Conservation (phyloP, 2,329 filamentous ascomycete genomes). For the Albophoma yamanashiensis region DNA sequence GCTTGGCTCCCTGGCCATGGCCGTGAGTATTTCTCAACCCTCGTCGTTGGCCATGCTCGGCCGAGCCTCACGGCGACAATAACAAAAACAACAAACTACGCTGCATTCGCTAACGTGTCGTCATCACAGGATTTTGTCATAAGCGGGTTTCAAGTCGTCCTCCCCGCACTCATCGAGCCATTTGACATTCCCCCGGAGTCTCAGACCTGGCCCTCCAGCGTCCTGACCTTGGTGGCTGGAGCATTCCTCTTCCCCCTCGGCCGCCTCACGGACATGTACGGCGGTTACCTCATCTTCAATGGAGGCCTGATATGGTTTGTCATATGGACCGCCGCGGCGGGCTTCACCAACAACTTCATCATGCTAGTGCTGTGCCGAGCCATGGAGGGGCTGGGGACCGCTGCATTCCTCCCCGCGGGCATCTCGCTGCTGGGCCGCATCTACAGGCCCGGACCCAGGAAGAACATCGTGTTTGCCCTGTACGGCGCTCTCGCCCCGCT, state of each 20-base stretch:
- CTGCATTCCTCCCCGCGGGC: slow-evolving; percentile 56
- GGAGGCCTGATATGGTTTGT: slow-evolving; percentile 48
- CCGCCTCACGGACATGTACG: slow-evolving; percentile 45
- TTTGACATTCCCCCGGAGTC: slow-evolving; percentile 51
- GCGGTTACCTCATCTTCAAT: slow-evolving; percentile 47
- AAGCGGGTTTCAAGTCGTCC: slow-evolving; percentile 60
- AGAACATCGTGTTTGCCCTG: slow-evolving; percentile 52
- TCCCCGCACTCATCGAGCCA: slow-evolving; percentile 51
- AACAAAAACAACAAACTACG: neutral
- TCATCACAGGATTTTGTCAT: slow-evolving; percentile 54
- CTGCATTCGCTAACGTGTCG: neutral
- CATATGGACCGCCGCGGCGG: slow-evolving; percentile 53
- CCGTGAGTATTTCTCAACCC: slow-evolving; percentile 24
- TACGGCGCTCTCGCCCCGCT: slow-evolving; percentile 44
- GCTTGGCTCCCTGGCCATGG: slow-evolving; percentile 47
- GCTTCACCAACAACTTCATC: slow-evolving; percentile 50
- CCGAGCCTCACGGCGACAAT: neutral
- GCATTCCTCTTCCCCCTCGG: slow-evolving; percentile 52
- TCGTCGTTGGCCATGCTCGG: neutral
- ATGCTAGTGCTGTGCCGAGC: slow-evolving; percentile 62
- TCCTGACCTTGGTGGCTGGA: slow-evolving; percentile 44
- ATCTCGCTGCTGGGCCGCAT: slow-evolving; percentile 55
- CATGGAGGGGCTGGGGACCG: slow-evolving; percentile 56
- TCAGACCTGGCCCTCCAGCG: slow-evolving; percentile 53
- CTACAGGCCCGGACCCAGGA: slow-evolving; percentile 57